Evolutionary conservation across 768 basidiomycete species (phyloP).

Genomic region (Suillus subluteus): DNA sequence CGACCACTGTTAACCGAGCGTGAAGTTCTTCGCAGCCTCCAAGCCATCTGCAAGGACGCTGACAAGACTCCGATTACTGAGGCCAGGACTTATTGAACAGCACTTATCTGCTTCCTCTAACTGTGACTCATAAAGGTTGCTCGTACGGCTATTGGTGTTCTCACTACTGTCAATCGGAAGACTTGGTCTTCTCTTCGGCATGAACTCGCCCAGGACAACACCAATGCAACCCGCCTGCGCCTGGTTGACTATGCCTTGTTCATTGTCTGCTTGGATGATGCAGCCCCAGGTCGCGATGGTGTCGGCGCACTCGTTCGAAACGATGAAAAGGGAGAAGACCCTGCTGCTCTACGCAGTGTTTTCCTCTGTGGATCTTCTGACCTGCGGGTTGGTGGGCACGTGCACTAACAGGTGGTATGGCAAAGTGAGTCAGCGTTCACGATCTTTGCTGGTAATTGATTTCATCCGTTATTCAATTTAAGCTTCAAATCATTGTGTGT

Average conservation of each 20-base stretch:
- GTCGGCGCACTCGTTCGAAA: constrained; percentile 10
- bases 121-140: constrained; percentile 58
- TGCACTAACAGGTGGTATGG: constrained; percentile 98
- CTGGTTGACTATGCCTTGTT: constrained; percentile 92
- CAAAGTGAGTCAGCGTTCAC: constrained; percentile 52
- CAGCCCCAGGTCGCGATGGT: constrained; percentile 41
- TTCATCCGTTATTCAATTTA: not conserved
- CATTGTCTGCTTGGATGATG: constrained; percentile 90
- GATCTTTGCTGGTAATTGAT: not conserved
- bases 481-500: constrained; percentile 98
- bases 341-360: constrained; percentile 85
- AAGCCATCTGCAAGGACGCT: constrained; percentile 88
- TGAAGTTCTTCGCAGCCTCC: constrained; percentile 85
- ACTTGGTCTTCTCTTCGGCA: constrained; percentile 83
- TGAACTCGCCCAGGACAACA: constrained; percentile 64
- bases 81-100: constrained; percentile 28
- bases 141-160: constrained; percentile 83
- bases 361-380: constrained; percentile 93
- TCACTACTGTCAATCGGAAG: constrained; percentile 93
- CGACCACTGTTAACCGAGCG: constrained; percentile 85
- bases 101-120: not conserved
- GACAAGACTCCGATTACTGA: constrained; percentile 76
- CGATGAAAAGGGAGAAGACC: constrained; percentile 50
- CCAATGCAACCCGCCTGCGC: constrained; percentile 79
- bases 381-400: constrained; percentile 84